A percentile compares a stretch with the other conserved stretches of the same genome.
These are phyloP conservation scores for Cryphonectria naterciae DNA, from an alignment of 2,329 filamentous ascomycete genomes.

Conservation along the genomic window DNA sequence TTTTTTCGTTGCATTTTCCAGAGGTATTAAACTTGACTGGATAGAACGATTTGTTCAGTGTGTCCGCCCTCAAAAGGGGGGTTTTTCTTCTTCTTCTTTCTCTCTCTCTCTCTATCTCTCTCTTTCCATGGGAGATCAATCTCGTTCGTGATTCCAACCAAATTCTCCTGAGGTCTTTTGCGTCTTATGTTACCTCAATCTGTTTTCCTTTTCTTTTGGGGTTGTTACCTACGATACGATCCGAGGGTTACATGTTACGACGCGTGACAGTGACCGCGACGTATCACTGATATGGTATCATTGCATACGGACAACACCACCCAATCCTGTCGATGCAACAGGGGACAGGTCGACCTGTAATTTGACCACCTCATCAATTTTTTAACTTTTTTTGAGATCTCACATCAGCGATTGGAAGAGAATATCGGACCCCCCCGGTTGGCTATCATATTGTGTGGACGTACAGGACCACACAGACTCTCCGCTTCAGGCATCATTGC, in stretches of 20 bases:
- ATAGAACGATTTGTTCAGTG: not conserved
- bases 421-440: too few species aligned
- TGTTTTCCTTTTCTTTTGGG: too few species aligned
- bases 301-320: not conserved
- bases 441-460: too few species aligned
- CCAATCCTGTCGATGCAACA: not conserved
- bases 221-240: not conserved
- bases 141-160: too few species aligned
- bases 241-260: not conserved
- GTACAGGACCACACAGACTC: not conserved
- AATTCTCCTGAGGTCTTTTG: too few species aligned
- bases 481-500: not conserved
- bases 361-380: not conserved
- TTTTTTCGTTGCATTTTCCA: too few species aligned
- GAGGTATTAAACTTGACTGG: not conserved
- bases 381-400: too few species aligned
- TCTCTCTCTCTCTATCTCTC: too few species aligned
- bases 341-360: not conserved
- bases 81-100: too few species aligned
- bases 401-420: not conserved
- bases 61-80: too few species aligned
- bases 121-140: too few species aligned
- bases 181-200: too few species aligned
- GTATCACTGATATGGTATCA: not conserved
- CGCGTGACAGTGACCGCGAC: not conserved